phyloP scores from a whole-genome alignment of 2,329 filamentous ascomycete species.

The Arthrobotrys iridis region DNA sequence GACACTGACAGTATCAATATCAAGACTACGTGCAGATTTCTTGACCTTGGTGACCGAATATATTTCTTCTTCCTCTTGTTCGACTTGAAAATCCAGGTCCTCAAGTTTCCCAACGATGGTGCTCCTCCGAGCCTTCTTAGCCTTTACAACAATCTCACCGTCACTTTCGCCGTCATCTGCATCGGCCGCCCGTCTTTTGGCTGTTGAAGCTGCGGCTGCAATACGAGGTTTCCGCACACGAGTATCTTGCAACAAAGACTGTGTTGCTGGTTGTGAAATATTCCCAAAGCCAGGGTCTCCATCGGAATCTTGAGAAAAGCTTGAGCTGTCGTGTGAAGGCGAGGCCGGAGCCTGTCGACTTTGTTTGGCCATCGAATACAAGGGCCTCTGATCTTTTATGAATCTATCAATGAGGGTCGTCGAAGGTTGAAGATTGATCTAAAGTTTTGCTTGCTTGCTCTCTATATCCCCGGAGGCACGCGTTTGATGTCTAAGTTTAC shows the following conservation, averaged over 20 bases:
- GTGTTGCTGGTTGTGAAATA: constrained; percentile 34
- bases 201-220: constrained; percentile 20
- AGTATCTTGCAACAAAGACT: constrained; percentile 17
- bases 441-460: not conserved
- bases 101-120: constrained; percentile 26
- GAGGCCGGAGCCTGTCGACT: constrained; percentile 11
- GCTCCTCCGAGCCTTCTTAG: constrained; percentile 24
- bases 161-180: constrained; percentile 13
- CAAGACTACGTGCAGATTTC: not conserved
- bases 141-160: constrained; percentile 4
- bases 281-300: constrained; percentile 25
- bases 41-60: constrained; percentile 51
- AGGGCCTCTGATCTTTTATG: not conserved
- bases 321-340: constrained; percentile 26
- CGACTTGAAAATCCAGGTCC: constrained; percentile 17
- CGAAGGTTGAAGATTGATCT: not conserved
- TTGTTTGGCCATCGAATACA: constrained; percentile 31
- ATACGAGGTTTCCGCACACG: constrained; percentile 23
- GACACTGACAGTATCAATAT: not conserved
- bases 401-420: not conserved
- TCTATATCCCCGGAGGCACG: no score
- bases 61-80: constrained; percentile 52
- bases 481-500: no score
- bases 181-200: constrained; percentile 30
- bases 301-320: constrained; percentile 40